Conservation (phyloP, 495 filamentous ascomycete genomes). For the Trypethelium eluteriae region DNA sequence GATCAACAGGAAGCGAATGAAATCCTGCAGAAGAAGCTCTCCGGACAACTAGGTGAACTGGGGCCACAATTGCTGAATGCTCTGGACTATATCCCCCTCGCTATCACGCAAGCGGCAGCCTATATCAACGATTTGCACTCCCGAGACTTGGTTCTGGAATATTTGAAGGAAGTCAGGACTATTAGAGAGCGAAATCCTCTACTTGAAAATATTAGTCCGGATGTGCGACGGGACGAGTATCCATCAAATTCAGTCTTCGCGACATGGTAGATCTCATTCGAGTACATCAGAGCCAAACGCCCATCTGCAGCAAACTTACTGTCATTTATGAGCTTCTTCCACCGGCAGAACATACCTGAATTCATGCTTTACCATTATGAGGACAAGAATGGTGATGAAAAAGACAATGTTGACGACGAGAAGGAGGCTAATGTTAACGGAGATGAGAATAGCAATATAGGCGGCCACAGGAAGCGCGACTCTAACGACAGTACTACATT, state of each 20-base stretch:
- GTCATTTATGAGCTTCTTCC: conserved; percentile 30
- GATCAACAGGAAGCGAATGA: background rate
- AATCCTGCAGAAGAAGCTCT: background rate
- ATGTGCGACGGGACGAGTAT: conserved; percentile 8
- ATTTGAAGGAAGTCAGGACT: no score
- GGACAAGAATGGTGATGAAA: conserved; percentile 12
- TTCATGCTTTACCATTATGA: conserved; percentile 7
- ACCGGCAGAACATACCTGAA: conserved; percentile 32
- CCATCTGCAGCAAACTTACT: conserved; percentile 27
- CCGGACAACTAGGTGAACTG: no score
- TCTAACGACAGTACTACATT: no score
- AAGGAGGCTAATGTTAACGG: no score
- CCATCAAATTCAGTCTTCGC: conserved; percentile 35
- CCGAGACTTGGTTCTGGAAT: no score
- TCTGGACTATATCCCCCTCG: conserved; percentile 19
- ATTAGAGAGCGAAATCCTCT: no score
- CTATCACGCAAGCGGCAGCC: conserved; percentile 16
- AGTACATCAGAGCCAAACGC: conserved; percentile 33
- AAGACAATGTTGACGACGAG: conserved; percentile 11
- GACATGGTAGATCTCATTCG: conserved; percentile 45
- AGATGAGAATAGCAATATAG: no score
- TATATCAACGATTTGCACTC: background rate
- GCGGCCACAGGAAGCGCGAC: no score
- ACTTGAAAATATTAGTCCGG: no score
- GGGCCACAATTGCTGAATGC: background rate